Conservation (phyloP, 2,329 filamentous ascomycete species). For the Thyridium curvatum region DNA sequence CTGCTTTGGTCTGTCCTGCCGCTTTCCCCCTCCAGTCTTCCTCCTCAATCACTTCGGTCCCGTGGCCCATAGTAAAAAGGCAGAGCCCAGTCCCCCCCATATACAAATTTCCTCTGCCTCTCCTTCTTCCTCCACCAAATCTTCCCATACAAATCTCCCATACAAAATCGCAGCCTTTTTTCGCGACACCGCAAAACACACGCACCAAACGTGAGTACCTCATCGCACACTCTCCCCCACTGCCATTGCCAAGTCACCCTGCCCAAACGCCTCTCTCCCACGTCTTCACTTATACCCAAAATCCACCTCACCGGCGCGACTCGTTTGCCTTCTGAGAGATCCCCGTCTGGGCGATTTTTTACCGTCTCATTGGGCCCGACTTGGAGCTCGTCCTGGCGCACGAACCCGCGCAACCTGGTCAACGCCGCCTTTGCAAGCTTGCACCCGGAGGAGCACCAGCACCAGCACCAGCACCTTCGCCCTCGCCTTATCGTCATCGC, state of each 20-base stretch:
- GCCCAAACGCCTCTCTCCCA: conserved; percentile 1
- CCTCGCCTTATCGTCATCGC: background rate
- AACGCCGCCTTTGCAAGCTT: too few species aligned
- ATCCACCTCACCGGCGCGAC: conserved; percentile 1
- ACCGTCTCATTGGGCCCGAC: too few species aligned
- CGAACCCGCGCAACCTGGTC: background rate
- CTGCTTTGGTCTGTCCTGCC: background rate
- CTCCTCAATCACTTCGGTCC: conserved; percentile 48
- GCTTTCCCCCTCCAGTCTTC: conserved; percentile 23
- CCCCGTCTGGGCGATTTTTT: background rate
- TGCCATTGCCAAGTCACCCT: conserved; percentile 34
- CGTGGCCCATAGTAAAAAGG: conserved; percentile 62
- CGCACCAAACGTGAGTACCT: conserved; percentile 50
- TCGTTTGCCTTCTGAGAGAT: conserved; percentile 1
- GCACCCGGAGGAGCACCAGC: too few species aligned
- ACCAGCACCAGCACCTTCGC: too few species aligned
- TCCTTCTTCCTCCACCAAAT: conserved; percentile 35
- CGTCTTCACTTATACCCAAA: too few species aligned
- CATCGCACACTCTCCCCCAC: conserved; percentile 25
- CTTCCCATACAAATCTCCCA: conserved; percentile 54
- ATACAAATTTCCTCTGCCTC: conserved; percentile 46
- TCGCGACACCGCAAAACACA: conserved; percentile 35
- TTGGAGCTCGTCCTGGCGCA: conserved; percentile 1
- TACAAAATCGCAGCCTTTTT: conserved; percentile 31
- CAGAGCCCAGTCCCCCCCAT: conserved; percentile 44